Evolutionary conservation across 768 basidiomycete genomes (phyloP).

Genomic region (Mycena sanguinolenta): DNA sequence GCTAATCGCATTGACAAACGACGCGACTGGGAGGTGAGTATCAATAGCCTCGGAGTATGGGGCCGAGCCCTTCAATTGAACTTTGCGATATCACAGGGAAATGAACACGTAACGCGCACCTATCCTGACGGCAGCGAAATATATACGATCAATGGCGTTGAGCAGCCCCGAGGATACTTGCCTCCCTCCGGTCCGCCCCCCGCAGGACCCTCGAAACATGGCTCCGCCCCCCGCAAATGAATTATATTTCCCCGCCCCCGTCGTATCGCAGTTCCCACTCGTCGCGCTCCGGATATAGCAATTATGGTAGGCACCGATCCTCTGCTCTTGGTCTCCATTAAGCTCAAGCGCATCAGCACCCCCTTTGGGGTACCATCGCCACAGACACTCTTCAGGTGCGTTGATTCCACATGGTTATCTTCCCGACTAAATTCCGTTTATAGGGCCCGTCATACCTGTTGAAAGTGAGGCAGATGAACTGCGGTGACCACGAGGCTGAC

Average conservation of each 20-base stretch:
- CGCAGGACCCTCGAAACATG: constrained; percentile 31
- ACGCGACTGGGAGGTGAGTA: constrained; percentile 70
- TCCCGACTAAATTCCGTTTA: constrained; percentile 25
- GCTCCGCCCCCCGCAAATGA: constrained; percentile 36
- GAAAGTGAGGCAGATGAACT: constrained; percentile 34
- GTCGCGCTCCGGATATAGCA: constrained; percentile 21
- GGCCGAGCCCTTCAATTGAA: constrained; percentile 25
- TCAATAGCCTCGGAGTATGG: constrained; percentile 5
- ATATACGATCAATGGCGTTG: constrained; percentile 77
- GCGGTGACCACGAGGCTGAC: constrained; percentile 27
- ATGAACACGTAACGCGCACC: constrained; percentile 77
- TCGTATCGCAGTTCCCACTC: constrained; percentile 33
- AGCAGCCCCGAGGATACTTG: constrained; percentile 55
- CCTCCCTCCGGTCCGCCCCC: constrained; percentile 35
- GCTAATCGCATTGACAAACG: constrained; percentile 70
- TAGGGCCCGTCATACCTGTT: constrained; percentile 38
- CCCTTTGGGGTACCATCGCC: constrained; percentile 21
- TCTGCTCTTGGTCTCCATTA: background rate
- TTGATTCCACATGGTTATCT: constrained; percentile 28
- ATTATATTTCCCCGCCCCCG: constrained; percentile 35
- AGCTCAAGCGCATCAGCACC: constrained; percentile 20
- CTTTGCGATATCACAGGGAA: constrained; percentile 63
- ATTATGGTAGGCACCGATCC: background rate
- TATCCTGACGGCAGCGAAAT: constrained; percentile 77
- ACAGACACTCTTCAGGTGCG: constrained; percentile 33